These are phyloP conservation scores for Annona squamosa DNA, from an alignment of 164 flowering plant species.

Conservation along the genomic window DNA sequence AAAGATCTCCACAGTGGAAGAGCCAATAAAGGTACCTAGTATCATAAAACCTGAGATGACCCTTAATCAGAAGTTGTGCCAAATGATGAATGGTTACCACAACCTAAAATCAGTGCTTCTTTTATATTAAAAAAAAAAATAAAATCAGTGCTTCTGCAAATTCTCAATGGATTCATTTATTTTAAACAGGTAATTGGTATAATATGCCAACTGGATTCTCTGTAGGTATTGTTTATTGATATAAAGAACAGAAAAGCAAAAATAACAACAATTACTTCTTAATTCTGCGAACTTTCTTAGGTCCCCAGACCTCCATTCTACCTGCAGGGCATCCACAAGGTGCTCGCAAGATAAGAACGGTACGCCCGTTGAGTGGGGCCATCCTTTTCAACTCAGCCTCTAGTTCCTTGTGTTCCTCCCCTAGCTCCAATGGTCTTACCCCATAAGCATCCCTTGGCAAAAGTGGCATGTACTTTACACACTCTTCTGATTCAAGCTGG, in stretches of 20 bases:
- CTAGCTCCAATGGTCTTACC: slow-evolving; percentile 30
- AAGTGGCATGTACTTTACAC: slow-evolving; percentile 36
- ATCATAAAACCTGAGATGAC: too few relatives aligned
- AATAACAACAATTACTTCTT: slow-evolving; percentile 29
- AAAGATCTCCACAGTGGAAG: too few relatives aligned
- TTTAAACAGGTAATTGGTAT: slow-evolving; percentile 2
- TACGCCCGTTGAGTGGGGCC: slow-evolving; percentile 59
- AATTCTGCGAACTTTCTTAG: slow-evolving; percentile 38
- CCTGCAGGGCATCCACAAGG: slow-evolving; percentile 56
- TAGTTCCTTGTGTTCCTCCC: slow-evolving; percentile 45
- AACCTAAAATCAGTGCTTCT: not conserved
- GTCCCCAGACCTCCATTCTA: slow-evolving; percentile 64
- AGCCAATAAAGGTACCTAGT: too few relatives aligned
- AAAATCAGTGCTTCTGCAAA: not conserved
- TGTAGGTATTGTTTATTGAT: slow-evolving; percentile 14
- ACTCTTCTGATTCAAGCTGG: slow-evolving; percentile 56
- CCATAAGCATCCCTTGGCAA: slow-evolving; percentile 22
- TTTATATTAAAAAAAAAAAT: not conserved
- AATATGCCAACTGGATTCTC: slow-evolving; percentile 15
- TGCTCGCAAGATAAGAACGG: slow-evolving; percentile 51
- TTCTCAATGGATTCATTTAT: not conserved
- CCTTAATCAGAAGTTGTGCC: too few relatives aligned
- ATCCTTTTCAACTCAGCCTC: slow-evolving; percentile 52
- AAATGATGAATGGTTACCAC: too few relatives aligned
- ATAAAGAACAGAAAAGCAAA: slow-evolving; percentile 4